phyloP scores from a whole-genome alignment of 2,329 filamentous ascomycete species.

The Botryosphaeria dothidea region DNA sequence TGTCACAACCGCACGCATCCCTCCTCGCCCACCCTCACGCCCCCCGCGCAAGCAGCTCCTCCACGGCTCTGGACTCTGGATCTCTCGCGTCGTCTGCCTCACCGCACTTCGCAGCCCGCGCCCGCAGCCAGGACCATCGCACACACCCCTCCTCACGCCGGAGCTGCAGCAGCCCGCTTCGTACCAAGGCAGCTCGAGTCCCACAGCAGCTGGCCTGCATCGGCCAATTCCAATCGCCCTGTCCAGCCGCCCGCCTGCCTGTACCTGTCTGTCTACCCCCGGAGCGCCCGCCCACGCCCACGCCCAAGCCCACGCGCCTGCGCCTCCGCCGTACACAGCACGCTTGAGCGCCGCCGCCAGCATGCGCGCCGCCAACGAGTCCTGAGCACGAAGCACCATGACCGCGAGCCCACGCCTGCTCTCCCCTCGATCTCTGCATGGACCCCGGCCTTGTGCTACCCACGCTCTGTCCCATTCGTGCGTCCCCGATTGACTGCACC shows the following conservation, averaged over 20 bases:
- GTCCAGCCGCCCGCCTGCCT: slow-evolving; percentile 16
- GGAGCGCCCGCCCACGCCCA: not conserved
- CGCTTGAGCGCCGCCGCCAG: slow-evolving; percentile 27
- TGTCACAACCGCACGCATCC: slow-evolving; percentile 7
- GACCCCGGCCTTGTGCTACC: slow-evolving; percentile 38
- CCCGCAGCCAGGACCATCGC: slow-evolving; percentile 2
- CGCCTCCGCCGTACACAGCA: slow-evolving; percentile 9
- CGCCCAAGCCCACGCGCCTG: not conserved
- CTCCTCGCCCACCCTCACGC: not conserved
- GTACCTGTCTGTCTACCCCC: slow-evolving; percentile 18
- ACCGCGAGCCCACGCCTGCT: slow-evolving; percentile 27
- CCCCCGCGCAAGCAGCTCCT: not conserved
- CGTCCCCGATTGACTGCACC: slow-evolving; percentile 31
- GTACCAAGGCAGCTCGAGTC: slow-evolving; percentile 19
- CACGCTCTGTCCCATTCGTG: slow-evolving; percentile 41
- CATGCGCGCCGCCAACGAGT: slow-evolving; percentile 36
- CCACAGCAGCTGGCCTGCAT: slow-evolving; percentile 19
- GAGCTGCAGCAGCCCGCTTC: slow-evolving; percentile 17
- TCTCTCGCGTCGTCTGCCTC: slow-evolving; percentile 12
- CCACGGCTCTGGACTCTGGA: not conserved
- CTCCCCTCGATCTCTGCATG: slow-evolving; percentile 35
- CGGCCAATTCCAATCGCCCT: slow-evolving; percentile 19
- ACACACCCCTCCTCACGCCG: slow-evolving; percentile 6
- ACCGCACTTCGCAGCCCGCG: slow-evolving; percentile 14
- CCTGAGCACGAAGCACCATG: slow-evolving; percentile 24